These are phyloP conservation scores for Eucalyptus cladocalyx DNA, from an alignment of 345 rosid species.

Conservation along the genomic window DNA sequence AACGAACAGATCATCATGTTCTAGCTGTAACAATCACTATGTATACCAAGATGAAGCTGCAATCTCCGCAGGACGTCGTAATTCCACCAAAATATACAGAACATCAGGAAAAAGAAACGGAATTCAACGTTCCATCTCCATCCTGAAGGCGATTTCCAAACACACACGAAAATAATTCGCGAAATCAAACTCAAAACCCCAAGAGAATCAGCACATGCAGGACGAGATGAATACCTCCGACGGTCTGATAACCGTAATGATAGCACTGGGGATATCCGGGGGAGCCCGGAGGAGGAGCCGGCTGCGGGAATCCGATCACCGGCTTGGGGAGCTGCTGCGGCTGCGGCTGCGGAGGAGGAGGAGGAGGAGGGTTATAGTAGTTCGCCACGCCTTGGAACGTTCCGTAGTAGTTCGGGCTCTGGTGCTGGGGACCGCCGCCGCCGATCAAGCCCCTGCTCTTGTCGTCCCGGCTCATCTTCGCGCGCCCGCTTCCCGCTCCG, in stretches of 20 bases:
- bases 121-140: neutral
- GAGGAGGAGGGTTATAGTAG: conserved; percentile 28
- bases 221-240: conserved; percentile 10
- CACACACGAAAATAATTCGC: neutral
- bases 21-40: neutral
- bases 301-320: conserved; percentile 26
- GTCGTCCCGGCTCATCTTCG: conserved; percentile 37
- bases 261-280: conserved; percentile 7
- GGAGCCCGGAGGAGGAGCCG: conserved; percentile 17
- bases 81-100: neutral
- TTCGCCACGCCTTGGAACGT: conserved; percentile 92
- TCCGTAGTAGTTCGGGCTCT: conserved; percentile 40
- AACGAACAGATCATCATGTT: neutral
- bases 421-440: conserved; percentile 10
- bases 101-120: neutral
- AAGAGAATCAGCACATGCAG: neutral
- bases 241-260: conserved; percentile 32
- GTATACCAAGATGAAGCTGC: neutral
- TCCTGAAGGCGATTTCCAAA: neutral
- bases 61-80: neutral
- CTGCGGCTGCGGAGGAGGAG: neutral
- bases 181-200: neutral
- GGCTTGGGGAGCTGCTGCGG: conserved; percentile 18
- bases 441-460: conserved; percentile 8
- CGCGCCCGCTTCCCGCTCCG: neutral